phyloP scores from a whole-genome alignment of 2,329 filamentous ascomycete species.

The Nemania sp. region DNA sequence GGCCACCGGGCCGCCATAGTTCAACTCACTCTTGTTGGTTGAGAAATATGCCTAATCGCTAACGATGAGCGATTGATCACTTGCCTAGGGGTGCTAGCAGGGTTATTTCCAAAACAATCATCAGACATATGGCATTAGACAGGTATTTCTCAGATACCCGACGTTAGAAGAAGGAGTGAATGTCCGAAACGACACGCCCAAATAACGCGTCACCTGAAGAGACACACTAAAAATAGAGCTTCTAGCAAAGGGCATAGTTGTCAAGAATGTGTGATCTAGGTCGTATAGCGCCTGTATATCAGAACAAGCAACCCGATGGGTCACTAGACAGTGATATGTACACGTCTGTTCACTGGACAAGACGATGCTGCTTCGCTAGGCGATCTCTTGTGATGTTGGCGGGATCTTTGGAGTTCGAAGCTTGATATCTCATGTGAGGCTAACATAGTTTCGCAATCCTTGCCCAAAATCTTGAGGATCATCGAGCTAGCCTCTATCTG shows the following conservation, averaged over 20 bases:
- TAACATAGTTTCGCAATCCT: constrained; percentile 39
- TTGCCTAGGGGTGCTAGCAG: constrained; percentile 43
- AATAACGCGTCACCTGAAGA: constrained; percentile 5
- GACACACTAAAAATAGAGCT: constrained; percentile 13
- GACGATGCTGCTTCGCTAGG: constrained; percentile 13
- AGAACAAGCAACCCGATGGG: constrained; percentile 5
- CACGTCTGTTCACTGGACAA: constrained; percentile 14
- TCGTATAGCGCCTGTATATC: constrained; percentile 4
- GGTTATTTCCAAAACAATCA: constrained; percentile 51
- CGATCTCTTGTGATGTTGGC: constrained; percentile 16
- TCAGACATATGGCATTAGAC: constrained; percentile 47
- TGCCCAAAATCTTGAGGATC: constrained; percentile 33
- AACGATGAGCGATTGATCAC: constrained; percentile 10
- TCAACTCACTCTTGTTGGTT: constrained; percentile 10
- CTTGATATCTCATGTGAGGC: constrained; percentile 32
- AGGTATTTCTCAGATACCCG: constrained; percentile 25
- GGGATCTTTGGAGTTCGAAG: constrained; percentile 27
- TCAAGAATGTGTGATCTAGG: constrained; percentile 28
- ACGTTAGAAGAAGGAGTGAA: constrained; percentile 14
- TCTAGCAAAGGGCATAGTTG: constrained; percentile 28
- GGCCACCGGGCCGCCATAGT: constrained; percentile 9
- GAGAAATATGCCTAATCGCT: constrained; percentile 9
- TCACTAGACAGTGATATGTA: constrained; percentile 11
- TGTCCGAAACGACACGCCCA: constrained; percentile 18
- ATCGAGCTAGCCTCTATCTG: constrained; percentile 25